These are phyloP conservation scores for Oxyria digyna DNA, from an alignment of 148 eudicot genomes.

Conservation along the genomic window DNA sequence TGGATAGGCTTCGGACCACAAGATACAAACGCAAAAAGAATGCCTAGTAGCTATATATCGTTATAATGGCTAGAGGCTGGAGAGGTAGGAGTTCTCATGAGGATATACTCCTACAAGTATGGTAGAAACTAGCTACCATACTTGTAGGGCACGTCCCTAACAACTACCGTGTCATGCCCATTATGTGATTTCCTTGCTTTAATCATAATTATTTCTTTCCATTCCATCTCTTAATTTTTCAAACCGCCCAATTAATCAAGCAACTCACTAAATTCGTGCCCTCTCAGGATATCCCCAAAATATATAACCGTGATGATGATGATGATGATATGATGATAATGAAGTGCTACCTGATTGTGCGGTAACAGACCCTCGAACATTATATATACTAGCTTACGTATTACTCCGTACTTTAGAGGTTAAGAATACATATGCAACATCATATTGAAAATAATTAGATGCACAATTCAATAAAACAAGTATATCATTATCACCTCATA, in stretches of 20 bases:
- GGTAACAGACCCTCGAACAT: no score
- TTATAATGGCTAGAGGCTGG: background rate
- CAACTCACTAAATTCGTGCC: background rate
- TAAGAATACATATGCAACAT: no score
- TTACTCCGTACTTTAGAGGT: no score
- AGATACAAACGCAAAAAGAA: background rate
- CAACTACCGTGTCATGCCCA: background rate
- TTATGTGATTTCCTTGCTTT: background rate
- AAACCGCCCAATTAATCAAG: background rate
- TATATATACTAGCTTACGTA: no score
- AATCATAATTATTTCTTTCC: background rate
- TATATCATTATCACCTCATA: no score
- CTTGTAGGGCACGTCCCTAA: background rate
- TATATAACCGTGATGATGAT: no score
- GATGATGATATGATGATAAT: no score
- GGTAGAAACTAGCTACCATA: background rate
- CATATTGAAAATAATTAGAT: no score
- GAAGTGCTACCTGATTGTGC: no score
- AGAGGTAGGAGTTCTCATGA: no score
- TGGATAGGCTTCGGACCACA: background rate
- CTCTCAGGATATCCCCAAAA: no score
- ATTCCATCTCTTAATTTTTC: background rate
- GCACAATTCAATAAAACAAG: no score
- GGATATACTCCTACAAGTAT: background rate
- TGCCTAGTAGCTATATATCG: background rate